phyloP scores from a whole-genome alignment of 2,329 filamentous ascomycete genomes.

The Setomelanomma holmii region DNA sequence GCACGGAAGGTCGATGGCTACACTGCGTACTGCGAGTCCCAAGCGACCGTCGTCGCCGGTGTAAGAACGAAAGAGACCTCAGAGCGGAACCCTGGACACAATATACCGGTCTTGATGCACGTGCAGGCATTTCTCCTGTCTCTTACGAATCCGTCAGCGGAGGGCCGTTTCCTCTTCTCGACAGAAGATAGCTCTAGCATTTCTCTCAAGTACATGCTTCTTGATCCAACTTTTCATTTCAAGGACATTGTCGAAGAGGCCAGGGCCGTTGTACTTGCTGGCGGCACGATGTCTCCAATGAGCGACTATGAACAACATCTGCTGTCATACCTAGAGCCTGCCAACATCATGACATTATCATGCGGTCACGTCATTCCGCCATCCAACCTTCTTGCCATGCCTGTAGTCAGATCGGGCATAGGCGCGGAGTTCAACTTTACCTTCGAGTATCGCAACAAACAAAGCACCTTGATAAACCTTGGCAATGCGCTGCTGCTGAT shows the following conservation, averaged over 20 bases:
- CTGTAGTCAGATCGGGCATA: conserved; percentile 62
- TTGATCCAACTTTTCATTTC: conserved; percentile 92
- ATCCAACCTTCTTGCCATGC: conserved; percentile 80
- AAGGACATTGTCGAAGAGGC: conserved; percentile 84
- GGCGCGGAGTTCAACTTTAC: conserved; percentile 80
- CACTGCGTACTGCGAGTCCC: conserved; percentile 66
- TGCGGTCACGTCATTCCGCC: conserved; percentile 93
- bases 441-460: conserved; percentile 76
- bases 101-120: conserved; percentile 65
- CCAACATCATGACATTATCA: conserved; percentile 78
- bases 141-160: conserved; percentile 81
- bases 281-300: conserved; percentile 98
- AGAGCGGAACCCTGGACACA: conserved; percentile 29
- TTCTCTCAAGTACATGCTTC: conserved; percentile 80
- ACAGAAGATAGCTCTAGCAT: conserved; percentile 60
- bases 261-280: conserved; percentile 86
- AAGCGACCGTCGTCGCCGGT: conserved; percentile 36
- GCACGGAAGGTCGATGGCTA: conserved; percentile 96
- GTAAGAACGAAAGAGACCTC: conserved; percentile 3
- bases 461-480: conserved; percentile 73
- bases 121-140: conserved; percentile 76
- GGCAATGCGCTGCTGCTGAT: conserved; percentile 76
- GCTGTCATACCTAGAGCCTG: conserved; percentile 73
- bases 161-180: conserved; percentile 67
- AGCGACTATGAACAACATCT: conserved; percentile 86